Conservation (phyloP, 768 basidiomycete species). For the Leucocoprinus sp. region DNA sequence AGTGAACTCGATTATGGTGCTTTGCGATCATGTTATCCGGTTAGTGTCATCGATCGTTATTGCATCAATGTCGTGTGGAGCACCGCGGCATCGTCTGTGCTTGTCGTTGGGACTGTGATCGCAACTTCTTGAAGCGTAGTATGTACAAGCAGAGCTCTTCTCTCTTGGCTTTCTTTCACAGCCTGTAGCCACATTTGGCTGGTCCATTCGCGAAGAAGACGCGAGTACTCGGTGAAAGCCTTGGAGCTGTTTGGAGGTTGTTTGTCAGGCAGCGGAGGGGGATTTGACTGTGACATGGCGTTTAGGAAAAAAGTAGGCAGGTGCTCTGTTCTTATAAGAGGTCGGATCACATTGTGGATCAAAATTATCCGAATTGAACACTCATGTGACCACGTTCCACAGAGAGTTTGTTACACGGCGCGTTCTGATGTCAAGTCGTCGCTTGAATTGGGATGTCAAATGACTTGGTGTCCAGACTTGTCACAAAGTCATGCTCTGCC, state of each 20-base stretch:
- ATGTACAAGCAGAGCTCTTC: slow-evolving; percentile 32
- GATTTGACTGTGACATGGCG: background rate
- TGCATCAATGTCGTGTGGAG: too few relatives aligned
- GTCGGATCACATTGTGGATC: slow-evolving; percentile 20
- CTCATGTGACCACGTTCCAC: slow-evolving; percentile 3
- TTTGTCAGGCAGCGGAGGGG: slow-evolving; percentile 11
- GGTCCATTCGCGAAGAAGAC: slow-evolving; percentile 60
- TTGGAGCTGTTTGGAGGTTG: slow-evolving; percentile 16
- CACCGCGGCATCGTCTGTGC: too few relatives aligned
- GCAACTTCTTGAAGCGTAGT: background rate
- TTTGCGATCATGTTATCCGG: slow-evolving; percentile 1
- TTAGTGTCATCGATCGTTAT: background rate
- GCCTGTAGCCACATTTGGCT: slow-evolving; percentile 62
- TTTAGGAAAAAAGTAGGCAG: background rate
- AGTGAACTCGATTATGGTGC: too few relatives aligned
- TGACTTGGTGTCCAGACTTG: too few relatives aligned
- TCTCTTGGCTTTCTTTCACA: slow-evolving; percentile 45
- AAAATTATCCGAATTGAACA: too few relatives aligned
- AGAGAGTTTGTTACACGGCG: background rate
- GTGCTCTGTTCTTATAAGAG: slow-evolving; percentile 9
- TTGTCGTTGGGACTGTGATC: background rate
- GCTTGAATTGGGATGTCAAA: too few relatives aligned
- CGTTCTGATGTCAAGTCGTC: too few relatives aligned
- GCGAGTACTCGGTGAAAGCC: slow-evolving; percentile 46
- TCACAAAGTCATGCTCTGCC: too few relatives aligned